These are phyloP conservation scores for Candida yuanshanica DNA, from an alignment of 805 yeast species.

Conservation along the genomic window DNA sequence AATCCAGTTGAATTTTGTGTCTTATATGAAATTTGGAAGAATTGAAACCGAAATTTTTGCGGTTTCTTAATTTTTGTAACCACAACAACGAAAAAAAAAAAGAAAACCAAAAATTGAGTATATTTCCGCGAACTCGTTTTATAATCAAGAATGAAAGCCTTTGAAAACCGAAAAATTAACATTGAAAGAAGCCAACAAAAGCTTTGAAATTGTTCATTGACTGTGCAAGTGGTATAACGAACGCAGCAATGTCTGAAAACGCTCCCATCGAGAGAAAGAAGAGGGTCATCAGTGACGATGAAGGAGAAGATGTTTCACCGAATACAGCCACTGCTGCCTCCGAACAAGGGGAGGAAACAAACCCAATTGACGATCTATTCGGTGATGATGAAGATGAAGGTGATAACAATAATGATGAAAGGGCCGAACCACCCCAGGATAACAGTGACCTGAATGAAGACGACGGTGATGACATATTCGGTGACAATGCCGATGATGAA, in stretches of 20 bases:
- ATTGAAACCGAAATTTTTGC: too few relatives aligned
- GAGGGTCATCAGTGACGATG: slow-evolving; percentile 17
- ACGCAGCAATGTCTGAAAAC: slow-evolving; percentile 11
- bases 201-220: neutral
- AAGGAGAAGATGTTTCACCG: slow-evolving; percentile 1
- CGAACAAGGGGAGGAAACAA: slow-evolving; percentile 15
- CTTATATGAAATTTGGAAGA: too few relatives aligned
- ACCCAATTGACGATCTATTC: slow-evolving; percentile 38
- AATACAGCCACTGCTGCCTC: slow-evolving; percentile 3
- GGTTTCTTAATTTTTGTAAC: neutral
- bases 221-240: too few relatives aligned
- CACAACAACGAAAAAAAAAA: neutral
- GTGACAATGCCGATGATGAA: slow-evolving; percentile 25
- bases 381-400: slow-evolving; percentile 22
- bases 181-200: neutral
- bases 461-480: slow-evolving; percentile 3
- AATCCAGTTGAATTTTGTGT: neutral
- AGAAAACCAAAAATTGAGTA: neutral
- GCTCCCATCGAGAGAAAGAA: slow-evolving; percentile 8
- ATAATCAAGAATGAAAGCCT: neutral
- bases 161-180: neutral
- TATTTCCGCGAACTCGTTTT: neutral
- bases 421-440: neutral
- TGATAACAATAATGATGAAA: neutral
- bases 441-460: neutral